Percentiles rank a stretch among this genome's conserved stretches.
Evolutionary conservation across 2,329 filamentous ascomycete genomes (phyloP).

Genomic region (Sarocladiaceae sp.): DNA sequence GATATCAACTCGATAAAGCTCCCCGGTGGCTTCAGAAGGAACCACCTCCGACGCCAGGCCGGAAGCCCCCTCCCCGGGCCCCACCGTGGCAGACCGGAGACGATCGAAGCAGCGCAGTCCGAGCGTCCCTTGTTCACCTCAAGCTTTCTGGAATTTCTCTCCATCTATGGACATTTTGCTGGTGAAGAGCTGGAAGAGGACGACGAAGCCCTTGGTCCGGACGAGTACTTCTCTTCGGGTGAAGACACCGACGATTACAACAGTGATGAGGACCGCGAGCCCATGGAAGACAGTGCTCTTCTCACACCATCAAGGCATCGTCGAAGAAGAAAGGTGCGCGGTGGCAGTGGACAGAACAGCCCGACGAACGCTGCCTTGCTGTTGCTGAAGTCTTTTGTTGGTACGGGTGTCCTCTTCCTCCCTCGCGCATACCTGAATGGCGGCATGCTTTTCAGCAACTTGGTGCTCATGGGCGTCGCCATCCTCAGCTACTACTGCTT

Average conservation of each 20-base stretch:
- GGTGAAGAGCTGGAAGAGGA: conserved; percentile 96
- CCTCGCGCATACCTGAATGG: conserved; percentile 92
- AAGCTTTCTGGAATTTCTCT: conserved; percentile 93
- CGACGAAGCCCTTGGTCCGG: conserved; percentile 77
- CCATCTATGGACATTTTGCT: conserved; percentile 93
- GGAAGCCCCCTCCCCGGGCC: conserved; percentile 44
- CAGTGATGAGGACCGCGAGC: conserved; percentile 64
- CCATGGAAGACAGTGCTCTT: conserved; percentile 82
- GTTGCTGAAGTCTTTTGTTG: conserved; percentile 94
- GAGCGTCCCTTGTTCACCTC: conserved; percentile 65
- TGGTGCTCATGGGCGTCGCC: conserved; percentile 82
- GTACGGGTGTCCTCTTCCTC: conserved; percentile 89
- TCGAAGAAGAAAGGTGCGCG: conserved; percentile 69
- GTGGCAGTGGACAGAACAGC: conserved; percentile 68
- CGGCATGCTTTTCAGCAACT: conserved; percentile 92
- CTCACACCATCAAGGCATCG: conserved; percentile 69
- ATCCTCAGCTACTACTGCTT: conserved; percentile 94
- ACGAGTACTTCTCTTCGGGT: conserved; percentile 87
- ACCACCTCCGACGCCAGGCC: conserved; percentile 75
- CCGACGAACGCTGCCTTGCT: conserved; percentile 75
- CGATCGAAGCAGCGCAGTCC: conserved; percentile 2
- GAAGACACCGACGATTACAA: conserved; percentile 57
- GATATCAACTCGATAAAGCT: conserved; percentile 89
- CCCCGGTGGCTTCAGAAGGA: conserved; percentile 86
- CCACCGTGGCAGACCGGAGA: conserved; percentile 2